Conservation (phyloP, 495 filamentous ascomycete species). For the Parathielavia hyrcaniae region DNA sequence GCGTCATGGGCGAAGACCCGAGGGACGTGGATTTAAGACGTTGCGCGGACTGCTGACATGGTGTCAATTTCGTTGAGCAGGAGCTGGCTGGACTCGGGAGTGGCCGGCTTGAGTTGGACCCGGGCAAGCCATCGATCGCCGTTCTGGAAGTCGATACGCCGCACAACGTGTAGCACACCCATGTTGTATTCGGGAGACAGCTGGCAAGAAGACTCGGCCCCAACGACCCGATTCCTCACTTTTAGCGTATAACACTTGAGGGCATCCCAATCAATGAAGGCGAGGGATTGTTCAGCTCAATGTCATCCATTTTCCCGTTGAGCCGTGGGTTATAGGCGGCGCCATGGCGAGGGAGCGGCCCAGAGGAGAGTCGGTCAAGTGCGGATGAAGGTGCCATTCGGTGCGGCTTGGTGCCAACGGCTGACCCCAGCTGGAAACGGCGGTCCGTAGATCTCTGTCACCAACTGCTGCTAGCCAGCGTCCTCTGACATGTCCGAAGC, state of each 20-base stretch:
- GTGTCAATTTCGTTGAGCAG: background rate
- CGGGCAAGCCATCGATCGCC: background rate
- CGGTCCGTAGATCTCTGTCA: no score
- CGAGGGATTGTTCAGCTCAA: background rate
- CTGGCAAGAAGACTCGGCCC: background rate
- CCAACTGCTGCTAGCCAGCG: no score
- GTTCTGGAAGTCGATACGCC: background rate
- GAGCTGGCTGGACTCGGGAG: background rate
- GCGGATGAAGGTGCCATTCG: no score
- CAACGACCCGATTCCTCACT: background rate
- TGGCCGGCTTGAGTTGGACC: background rate
- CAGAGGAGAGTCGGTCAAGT: no score
- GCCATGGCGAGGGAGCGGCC: background rate
- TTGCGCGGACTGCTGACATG: background rate
- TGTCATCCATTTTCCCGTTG: background rate
- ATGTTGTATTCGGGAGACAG: slow-evolving; percentile 5
- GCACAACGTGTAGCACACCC: slow-evolving; percentile 2
- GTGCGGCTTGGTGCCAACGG: no score
- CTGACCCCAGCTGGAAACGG: no score
- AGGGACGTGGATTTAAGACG: background rate
- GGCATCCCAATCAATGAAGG: background rate
- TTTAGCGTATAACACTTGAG: background rate
- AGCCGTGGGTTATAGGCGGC: background rate
- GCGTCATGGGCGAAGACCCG: slow-evolving; percentile 5
- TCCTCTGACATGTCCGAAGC: no score